These are phyloP conservation scores for Chamaecrista fasciculata DNA, from an alignment of 306 rosid genomes.

Conservation along the genomic window DNA sequence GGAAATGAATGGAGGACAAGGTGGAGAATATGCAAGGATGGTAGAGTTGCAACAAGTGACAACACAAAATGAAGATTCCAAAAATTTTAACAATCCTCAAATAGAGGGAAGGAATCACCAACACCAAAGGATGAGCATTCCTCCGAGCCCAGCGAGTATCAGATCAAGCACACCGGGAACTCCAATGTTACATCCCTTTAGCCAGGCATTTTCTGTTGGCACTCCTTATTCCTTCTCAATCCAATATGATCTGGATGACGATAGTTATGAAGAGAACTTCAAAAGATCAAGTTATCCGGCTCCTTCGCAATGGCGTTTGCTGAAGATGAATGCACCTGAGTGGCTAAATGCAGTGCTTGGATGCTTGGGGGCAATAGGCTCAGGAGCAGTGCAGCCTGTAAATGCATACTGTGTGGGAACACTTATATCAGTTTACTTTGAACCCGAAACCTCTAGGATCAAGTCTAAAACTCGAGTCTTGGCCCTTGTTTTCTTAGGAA, in stretches of 20 bases:
- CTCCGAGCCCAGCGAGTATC: constrained; percentile 63
- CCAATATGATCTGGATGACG: constrained; percentile 63
- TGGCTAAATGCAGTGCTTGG: constrained; percentile 73
- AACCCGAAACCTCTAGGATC: constrained; percentile 40
- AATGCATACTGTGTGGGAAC: constrained; percentile 79
- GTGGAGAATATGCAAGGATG: constrained; percentile 72
- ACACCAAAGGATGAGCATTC: constrained; percentile 49
- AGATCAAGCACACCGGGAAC: constrained; percentile 54
- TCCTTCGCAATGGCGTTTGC: constrained; percentile 73
- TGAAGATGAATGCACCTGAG: constrained; percentile 83
- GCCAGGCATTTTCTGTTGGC: constrained; percentile 66
- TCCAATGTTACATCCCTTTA: constrained; percentile 51
- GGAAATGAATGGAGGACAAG: constrained; percentile 50
- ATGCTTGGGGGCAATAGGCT: constrained; percentile 76
- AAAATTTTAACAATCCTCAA: constrained; percentile 36
- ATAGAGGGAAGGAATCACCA: constrained; percentile 41
- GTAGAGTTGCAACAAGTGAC: constrained; percentile 67
- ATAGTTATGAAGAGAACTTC: constrained; percentile 44
- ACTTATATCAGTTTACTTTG: constrained; percentile 70
- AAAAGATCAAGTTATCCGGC: constrained; percentile 43
- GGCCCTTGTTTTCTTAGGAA: constrained; percentile 64
- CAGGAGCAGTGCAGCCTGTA: constrained; percentile 84
- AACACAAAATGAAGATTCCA: constrained; percentile 44
- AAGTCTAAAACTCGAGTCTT: constrained; percentile 56
- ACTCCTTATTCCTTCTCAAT: constrained; percentile 78